phyloP scores from a whole-genome alignment of 2,329 filamentous ascomycete species.

The Colletotrichum lini region DNA sequence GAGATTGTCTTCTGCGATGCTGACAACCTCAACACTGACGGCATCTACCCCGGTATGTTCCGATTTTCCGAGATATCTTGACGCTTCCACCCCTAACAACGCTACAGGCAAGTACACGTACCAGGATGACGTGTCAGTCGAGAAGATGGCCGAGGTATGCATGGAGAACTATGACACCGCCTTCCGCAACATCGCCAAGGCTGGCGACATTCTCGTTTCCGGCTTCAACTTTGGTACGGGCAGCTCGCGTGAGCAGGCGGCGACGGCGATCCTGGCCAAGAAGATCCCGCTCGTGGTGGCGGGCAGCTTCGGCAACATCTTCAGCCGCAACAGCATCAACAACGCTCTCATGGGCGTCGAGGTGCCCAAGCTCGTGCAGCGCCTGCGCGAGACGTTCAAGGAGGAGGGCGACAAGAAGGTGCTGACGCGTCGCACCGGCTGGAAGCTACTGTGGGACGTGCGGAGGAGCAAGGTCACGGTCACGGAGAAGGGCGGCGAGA shows the following conservation, averaged over 20 bases:
- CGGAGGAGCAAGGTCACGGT: slow-evolving; percentile 78
- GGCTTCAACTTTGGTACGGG: slow-evolving; percentile 94
- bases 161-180: slow-evolving; percentile 93
- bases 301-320: slow-evolving; percentile 89
- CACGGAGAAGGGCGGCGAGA: slow-evolving; percentile 75
- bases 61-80: rapidly evolving
- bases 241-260: slow-evolving; percentile 86
- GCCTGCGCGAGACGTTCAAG: slow-evolving; percentile 74
- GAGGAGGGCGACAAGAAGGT: slow-evolving; percentile 63
- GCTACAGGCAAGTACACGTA: slow-evolving; percentile 81
- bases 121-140: slow-evolving; percentile 82
- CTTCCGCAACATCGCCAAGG: slow-evolving; percentile 75
- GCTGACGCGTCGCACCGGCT: slow-evolving; percentile 82
- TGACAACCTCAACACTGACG: slow-evolving; percentile 90
- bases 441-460: slow-evolving; percentile 88
- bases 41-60: slow-evolving; percentile 83
- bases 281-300: slow-evolving; percentile 85
- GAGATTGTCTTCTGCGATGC: slow-evolving; percentile 91
- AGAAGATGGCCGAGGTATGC: slow-evolving; percentile 89
- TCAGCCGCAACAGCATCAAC: slow-evolving; percentile 83
- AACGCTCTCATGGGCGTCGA: slow-evolving; percentile 83
- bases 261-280: slow-evolving; percentile 87
- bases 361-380: slow-evolving; percentile 75
- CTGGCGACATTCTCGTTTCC: slow-evolving; percentile 85
- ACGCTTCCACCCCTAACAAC: slow-evolving; percentile 57